Base-by-base conservation (phyloP, 805 yeast genomes). In the Sungouiella blattae region DNA sequence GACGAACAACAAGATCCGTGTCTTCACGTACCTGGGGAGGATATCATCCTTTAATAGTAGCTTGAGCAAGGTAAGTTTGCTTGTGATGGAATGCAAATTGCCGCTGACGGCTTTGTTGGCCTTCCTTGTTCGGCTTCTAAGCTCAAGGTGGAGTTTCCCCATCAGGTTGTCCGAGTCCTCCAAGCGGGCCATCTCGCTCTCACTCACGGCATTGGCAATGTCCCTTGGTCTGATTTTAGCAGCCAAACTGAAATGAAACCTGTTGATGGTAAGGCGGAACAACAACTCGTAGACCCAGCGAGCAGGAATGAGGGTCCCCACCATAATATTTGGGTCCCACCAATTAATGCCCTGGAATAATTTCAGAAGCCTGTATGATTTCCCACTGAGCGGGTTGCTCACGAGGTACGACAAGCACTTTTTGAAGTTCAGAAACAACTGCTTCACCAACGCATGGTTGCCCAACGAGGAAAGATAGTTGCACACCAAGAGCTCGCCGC, bases 391-490 rank as follows among this genome's bases (percentile, higher is more conserved):
- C 22, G 32, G 32, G 27, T 23, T 13, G 5, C 22, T 16, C 33
- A 11, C 16, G 11, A 16, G 5, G 15, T 11, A 11, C 20, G 15
- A 13, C 18, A 15, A 11, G 18, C 16, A 15, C 16, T 17, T 18
- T 9, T 21, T 21, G 20, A 22, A 11, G 24, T 57, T 55, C 6
- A 24, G 13, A 22, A 37, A 26, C 11, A 64, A 15, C 9, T 42
- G 35, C 21, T 47, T 37, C 6, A 53, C 38, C 26, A 67, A 46
- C 18, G 51, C 47, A 40, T 67, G 69, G 39, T 56, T 49, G 4
- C 71, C 70, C 37, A 64, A 43, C 7, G 67, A 57, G 11, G 67
- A 58, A 11, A 67, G 46, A 41, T 62, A 67, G n/a, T 59, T 60
- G 39, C 47, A 52, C 6, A 67, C 46, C 53, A 64, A 58, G 11